phyloP scores from a whole-genome alignment of 805 yeast species.

The Pichia scutulata region DNA sequence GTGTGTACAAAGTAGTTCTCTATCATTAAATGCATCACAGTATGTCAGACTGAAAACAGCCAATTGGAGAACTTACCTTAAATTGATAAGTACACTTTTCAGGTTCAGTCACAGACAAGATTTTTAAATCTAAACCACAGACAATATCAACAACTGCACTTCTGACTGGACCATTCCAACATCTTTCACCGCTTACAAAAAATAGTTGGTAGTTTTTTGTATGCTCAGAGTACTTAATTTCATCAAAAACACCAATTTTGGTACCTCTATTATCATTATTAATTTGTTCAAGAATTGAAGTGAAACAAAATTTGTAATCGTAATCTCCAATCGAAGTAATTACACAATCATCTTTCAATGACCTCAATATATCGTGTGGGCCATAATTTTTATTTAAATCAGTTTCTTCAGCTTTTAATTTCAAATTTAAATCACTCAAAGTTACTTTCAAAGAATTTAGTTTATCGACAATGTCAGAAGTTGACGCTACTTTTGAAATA shows the following conservation, averaged over 20 bases:
- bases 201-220: conserved; percentile 12
- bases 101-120: conserved; percentile 74
- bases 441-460: conserved; percentile 23
- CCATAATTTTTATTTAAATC: conserved; percentile 38
- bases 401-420: conserved; percentile 9
- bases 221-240: conserved; percentile 10
- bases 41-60: conserved; percentile 28
- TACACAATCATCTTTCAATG: conserved; percentile 38
- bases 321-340: conserved; percentile 56
- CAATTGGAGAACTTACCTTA: conserved; percentile 39
- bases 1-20: neutral
- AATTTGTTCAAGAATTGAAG: conserved; percentile 50
- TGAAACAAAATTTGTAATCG: conserved; percentile 54
- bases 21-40: conserved; percentile 1
- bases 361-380: conserved; percentile 54
- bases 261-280: conserved; percentile 38
- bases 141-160: conserved; percentile 53
- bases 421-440: conserved; percentile 17
- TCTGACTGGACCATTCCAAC: conserved; percentile 94
- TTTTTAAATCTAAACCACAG: conserved; percentile 55
- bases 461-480: conserved; percentile 1
- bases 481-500: neutral
- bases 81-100: conserved; percentile 78
- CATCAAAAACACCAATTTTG: conserved; percentile 41
- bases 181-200: conserved; percentile 61